phyloP scores from a whole-genome alignment of 2,329 filamentous ascomycete genomes.

The Elsinoe batatas region DNA sequence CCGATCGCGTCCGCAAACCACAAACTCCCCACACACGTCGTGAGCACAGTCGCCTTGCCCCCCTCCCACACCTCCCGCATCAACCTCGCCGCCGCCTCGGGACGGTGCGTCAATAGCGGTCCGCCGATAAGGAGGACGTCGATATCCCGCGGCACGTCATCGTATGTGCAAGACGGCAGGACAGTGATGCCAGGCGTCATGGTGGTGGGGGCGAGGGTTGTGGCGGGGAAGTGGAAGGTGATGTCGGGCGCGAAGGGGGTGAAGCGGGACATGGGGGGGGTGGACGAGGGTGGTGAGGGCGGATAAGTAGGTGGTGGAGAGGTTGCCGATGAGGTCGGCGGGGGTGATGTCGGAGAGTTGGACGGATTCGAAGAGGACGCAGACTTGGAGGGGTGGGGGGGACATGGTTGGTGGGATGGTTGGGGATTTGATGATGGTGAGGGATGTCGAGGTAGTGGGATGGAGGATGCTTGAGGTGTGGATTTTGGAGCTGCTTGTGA shows the following conservation, averaged over 20 bases:
- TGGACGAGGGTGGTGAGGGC: constrained; percentile 19
- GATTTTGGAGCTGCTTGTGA: background rate
- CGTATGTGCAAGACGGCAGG: constrained; percentile 32
- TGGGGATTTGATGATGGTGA: too few species aligned
- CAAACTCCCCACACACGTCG: constrained; percentile 31
- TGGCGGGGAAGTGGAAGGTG: constrained; percentile 32
- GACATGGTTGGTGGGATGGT: constrained; percentile 26
- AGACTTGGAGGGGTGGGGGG: constrained; percentile 31
- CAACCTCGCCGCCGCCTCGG: constrained; percentile 28
- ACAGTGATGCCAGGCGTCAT: constrained; percentile 27
- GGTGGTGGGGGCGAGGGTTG: constrained; percentile 25
- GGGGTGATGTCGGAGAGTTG: constrained; percentile 34
- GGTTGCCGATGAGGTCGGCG: constrained; percentile 33
- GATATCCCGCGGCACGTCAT: constrained; percentile 32
- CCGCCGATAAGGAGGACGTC: constrained; percentile 34
- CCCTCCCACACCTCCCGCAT: constrained; percentile 23
- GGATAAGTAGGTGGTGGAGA: constrained; percentile 22
- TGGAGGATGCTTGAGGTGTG: too few species aligned
- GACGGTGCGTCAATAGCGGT: constrained; percentile 24
- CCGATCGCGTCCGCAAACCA: constrained; percentile 29
- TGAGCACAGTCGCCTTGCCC: constrained; percentile 29
- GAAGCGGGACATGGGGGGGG: constrained; percentile 20
- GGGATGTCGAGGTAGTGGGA: too few species aligned
- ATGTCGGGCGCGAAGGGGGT: constrained; percentile 23
- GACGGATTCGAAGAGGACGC: constrained; percentile 31